Base-by-base conservation (phyloP, 257 asterid genomes). In the Lavandula angustifolia region DNA sequence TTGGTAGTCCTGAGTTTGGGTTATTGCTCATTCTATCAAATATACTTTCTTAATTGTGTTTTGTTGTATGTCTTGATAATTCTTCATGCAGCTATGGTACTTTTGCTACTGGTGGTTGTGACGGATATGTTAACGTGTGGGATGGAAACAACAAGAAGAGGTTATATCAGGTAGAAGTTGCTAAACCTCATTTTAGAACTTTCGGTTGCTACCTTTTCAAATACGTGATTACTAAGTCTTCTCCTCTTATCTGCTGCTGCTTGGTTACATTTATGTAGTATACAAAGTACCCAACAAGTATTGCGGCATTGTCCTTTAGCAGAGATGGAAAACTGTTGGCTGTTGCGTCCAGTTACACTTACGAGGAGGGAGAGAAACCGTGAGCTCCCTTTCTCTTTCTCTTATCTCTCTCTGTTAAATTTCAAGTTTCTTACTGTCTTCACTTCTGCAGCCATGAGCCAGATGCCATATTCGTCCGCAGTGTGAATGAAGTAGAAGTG, bases 141-240 rank as follows among this genome's bases (percentile, higher is more conserved):
- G 98, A 92, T 72, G 97, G 98, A 12, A 87, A 82, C 86, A 92
- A 92, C 73, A 92, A 92, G 78, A 92, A 92, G 91, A 82, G 98
- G 73, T 7, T 92, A 64, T 92, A 92, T 73, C 98, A 92, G 91
- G 98, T 89, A 77, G 74, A 17, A 63, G 17, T 68, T 41, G 49
- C 75, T 56, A 9, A 55, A 54, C 29, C 35, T 27, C 6, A 3
- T 1, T 31, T 54, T 34, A 58, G 22, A 35, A 37, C 57, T 22
- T 22, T 72, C 27, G 59, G 3, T 65, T n/a, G 22, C 48, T 56
- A 33, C 17, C 27, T n/a, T 22, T 27, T 16, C 47, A 3, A 38
- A 48, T 6, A 60, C 16, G 5, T 80, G 49, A 35, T 49, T 56
- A 7, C 34, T 60, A 58, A 67, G 9, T 16, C 49, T 32, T n/a